These are phyloP conservation scores for Zychaea mexicana DNA, from an alignment of 371 early-diverging fungal genomes.

Conservation along the genomic window DNA sequence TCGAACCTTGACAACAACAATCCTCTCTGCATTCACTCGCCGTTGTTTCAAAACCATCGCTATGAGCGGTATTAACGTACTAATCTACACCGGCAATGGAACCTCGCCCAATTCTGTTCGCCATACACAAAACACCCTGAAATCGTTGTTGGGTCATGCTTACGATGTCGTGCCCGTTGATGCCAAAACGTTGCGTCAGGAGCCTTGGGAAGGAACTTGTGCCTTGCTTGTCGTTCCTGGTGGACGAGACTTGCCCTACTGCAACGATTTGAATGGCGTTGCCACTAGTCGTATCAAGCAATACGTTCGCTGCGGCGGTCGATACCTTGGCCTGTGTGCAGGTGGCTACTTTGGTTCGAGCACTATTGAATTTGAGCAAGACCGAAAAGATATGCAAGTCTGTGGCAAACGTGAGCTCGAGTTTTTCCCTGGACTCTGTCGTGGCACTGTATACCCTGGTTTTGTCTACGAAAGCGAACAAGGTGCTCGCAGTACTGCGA, in stretches of 20 bases:
- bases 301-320: constrained; percentile 83
- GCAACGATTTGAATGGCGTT: constrained; percentile 63
- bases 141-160: constrained; percentile 67
- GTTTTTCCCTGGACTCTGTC: constrained; percentile 73
- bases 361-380: constrained; percentile 79
- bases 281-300: constrained; percentile 62
- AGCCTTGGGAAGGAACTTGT: constrained; percentile 88
- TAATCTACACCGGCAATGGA: constrained; percentile 85
- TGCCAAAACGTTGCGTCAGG: constrained; percentile 61
- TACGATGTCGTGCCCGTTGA: constrained; percentile 89
- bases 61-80: constrained; percentile 69
- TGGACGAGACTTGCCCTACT: constrained; percentile 86
- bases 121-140: constrained; percentile 68
- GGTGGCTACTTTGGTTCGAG: constrained; percentile 87
- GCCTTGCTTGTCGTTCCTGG: constrained; percentile 89
- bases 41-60: background rate
- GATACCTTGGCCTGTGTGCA: constrained; percentile 91
- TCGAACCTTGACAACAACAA: background rate
- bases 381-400: constrained; percentile 61
- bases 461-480: constrained; percentile 81
- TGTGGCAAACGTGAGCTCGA: constrained; percentile 72
- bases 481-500: constrained; percentile 68
- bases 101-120: constrained; percentile 67
- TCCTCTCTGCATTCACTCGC: background rate
- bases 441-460: constrained; percentile 77